phyloP scores from a whole-genome alignment of 192 early-diverging fungal species.

The Chytriomyces sp. region DNA sequence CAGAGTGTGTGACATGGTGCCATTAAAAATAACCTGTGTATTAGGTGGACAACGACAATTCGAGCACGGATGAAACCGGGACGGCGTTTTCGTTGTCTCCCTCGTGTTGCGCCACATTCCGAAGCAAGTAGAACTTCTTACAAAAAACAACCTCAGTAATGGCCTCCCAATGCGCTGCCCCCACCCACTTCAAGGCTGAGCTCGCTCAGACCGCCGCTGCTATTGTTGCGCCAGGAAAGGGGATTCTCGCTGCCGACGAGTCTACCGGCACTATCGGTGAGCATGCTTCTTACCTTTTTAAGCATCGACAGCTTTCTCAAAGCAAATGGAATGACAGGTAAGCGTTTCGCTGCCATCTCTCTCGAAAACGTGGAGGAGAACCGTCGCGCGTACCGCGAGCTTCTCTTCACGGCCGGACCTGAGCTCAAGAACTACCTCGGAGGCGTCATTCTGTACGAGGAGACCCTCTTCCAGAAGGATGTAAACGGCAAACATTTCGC shows the following conservation, averaged over 20 bases:
- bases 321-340: constrained; percentile 10
- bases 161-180: constrained; percentile 28
- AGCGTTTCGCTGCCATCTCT: constrained; percentile 42
- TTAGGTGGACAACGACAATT: neutral
- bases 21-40: neutral
- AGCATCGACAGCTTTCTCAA: neutral
- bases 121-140: neutral
- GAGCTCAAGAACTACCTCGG: constrained; percentile 42
- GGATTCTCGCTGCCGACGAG: constrained; percentile 54
- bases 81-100: neutral
- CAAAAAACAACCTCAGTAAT: constrained; percentile 7
- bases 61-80: neutral
- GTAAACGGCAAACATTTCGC: constrained; percentile 43
- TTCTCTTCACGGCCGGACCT: constrained; percentile 42
- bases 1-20: too few relatives aligned
- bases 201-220: constrained; percentile 42
- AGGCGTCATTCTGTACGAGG: constrained; percentile 51
- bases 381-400: constrained; percentile 49
- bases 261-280: constrained; percentile 51
- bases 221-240: constrained; percentile 49
- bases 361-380: constrained; percentile 53
- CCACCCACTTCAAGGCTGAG: constrained; percentile 36
- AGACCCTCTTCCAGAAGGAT: constrained; percentile 49
- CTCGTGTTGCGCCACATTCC: neutral
- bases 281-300: neutral